A percentile compares a stretch with the other conserved stretches of the same genome.
Conservation (phyloP, 148 eudicot genomes). For the Silene latifolia region DNA sequence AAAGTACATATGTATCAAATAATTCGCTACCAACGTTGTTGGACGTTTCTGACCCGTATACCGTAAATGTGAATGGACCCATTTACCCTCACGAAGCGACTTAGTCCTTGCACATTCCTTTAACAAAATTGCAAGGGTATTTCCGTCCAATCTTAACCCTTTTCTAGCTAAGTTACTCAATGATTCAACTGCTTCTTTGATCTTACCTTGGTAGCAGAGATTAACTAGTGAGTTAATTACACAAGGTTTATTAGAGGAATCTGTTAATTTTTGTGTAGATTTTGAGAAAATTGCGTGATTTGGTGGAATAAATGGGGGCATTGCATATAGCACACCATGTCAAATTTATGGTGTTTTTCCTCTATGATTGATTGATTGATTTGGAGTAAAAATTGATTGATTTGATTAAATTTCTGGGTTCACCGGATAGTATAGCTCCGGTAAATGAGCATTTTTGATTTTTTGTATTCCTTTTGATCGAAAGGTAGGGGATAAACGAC, state of each 20-base stretch:
- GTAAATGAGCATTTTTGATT: not conserved
- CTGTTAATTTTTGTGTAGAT: slow-evolving; percentile 1
- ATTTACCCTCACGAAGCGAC: slow-evolving; percentile 60
- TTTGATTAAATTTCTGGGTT: not conserved
- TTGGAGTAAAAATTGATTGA: not conserved
- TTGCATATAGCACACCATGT: slow-evolving; percentile 52
- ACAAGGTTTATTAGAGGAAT: slow-evolving; percentile 30
- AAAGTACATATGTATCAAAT: slow-evolving; percentile 59
- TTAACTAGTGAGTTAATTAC: slow-evolving; percentile 39
- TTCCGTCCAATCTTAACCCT: slow-evolving; percentile 51
- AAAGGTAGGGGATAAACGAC: too few relatives aligned
- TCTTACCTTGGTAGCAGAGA: slow-evolving; percentile 50
- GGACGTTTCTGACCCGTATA: slow-evolving; percentile 56
- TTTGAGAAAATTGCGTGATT: slow-evolving; percentile 21
- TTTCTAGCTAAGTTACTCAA: slow-evolving; percentile 32
- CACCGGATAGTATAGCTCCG: slow-evolving; percentile 16
- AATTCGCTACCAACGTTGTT: slow-evolving; percentile 48
- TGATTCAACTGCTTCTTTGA: slow-evolving; percentile 50
- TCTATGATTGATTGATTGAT: not conserved
- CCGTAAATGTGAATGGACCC: slow-evolving; percentile 68
- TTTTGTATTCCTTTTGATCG: too few relatives aligned
- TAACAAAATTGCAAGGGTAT: slow-evolving; percentile 40
- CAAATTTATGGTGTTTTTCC: slow-evolving; percentile 16
- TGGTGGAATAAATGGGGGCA: slow-evolving; percentile 21
- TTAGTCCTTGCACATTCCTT: slow-evolving; percentile 42